phyloP scores from a whole-genome alignment of 768 basidiomycete species.

The Chalciporus pseudorubinellus region DNA sequence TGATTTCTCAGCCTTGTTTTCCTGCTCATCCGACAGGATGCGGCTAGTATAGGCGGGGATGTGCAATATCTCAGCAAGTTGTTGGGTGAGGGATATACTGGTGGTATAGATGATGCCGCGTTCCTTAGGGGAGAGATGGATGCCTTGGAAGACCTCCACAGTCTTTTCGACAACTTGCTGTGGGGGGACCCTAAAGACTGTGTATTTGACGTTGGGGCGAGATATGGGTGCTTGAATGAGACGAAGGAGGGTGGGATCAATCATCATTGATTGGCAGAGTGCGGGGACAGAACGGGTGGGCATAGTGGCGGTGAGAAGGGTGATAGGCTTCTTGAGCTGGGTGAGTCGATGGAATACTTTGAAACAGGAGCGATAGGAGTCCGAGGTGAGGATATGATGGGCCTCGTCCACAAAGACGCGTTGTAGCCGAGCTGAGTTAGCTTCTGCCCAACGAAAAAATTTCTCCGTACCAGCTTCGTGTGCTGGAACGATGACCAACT shows the following conservation, averaged over 20 bases:
- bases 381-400: conserved; percentile 6
- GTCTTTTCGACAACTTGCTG: not conserved
- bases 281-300: not conserved
- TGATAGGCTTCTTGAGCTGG: conserved; percentile 6
- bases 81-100: not conserved
- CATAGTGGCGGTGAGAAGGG: conserved; percentile 10
- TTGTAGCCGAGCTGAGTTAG: not conserved
- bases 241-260: not conserved
- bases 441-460: not conserved
- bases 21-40: not conserved
- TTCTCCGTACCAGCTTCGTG: conserved; percentile 1
- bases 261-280: conserved; percentile 4
- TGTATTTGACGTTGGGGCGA: conserved; percentile 3
- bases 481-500: conserved; percentile 8
- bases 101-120: conserved; percentile 10
- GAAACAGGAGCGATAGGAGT: conserved; percentile 6
- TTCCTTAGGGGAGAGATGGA: not conserved
- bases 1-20: conserved; percentile 8
- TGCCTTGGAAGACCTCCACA: not conserved
- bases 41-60: conserved; percentile 9
- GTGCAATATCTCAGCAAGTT: not conserved
- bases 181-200: rapidly evolving
- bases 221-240: not conserved
- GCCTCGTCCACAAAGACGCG: conserved; percentile 9
- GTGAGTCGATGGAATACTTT: conserved; percentile 10